These are phyloP conservation scores for Ganoderma meredithae DNA, from an alignment of 1,284 basidiomycete genomes.

Conservation along the genomic window DNA sequence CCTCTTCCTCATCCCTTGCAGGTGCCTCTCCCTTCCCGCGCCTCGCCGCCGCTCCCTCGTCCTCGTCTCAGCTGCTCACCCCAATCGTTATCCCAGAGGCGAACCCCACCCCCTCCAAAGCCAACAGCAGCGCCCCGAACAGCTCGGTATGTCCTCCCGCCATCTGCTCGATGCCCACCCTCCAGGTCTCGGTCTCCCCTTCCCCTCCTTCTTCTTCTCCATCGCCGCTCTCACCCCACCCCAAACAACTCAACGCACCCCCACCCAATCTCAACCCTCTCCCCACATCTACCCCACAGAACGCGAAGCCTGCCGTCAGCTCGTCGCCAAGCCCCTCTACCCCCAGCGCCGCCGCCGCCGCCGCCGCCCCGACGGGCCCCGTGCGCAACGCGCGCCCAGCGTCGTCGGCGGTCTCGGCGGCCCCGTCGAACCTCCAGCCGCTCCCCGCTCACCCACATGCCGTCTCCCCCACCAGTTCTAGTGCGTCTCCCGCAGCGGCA, in stretches of 20 bases:
- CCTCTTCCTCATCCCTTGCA: background rate
- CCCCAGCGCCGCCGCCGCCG: too few species aligned
- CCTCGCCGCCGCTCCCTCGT: background rate
- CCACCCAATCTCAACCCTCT: background rate
- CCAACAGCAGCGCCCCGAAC: background rate
- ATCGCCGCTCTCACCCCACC: background rate
- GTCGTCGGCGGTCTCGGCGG: background rate
- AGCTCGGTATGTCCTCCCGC: constrained; percentile 1
- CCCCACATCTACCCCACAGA: background rate
- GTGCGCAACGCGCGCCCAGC: background rate
- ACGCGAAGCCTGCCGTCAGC: background rate
- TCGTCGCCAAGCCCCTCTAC: too few species aligned
- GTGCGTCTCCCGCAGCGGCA: background rate
- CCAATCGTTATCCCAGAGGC: background rate
- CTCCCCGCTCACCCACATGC: background rate
- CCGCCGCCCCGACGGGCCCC: background rate
- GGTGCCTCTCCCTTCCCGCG: background rate
- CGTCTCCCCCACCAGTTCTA: background rate
- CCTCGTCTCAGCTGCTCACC: background rate
- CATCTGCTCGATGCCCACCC: background rate
- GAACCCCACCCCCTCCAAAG: background rate
- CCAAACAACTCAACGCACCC: background rate
- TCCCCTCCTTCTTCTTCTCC: background rate
- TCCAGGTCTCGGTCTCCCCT: background rate
- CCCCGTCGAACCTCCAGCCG: background rate